Base-by-base conservation (phyloP, 345 rosid species). In the Eucalyptus tenuipes region DNA sequence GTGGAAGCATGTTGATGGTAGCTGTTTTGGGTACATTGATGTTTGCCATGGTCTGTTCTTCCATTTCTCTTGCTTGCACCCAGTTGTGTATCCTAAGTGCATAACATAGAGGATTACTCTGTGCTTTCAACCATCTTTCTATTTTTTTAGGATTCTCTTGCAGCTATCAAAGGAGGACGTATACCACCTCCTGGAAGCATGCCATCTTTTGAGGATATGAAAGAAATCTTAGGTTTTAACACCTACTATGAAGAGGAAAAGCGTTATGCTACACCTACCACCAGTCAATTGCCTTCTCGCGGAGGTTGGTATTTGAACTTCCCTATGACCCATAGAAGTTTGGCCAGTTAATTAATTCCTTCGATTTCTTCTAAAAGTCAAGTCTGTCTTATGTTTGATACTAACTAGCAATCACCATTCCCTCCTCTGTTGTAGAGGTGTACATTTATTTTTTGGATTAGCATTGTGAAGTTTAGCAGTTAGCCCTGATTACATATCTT, bases 141-240 rank as follows among this genome's bases (percentile, higher is more conserved):
- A 20, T 44, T 37, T 59, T 55, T 88, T 91, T 91, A 97, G 99
- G 98, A 95, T 86, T 91, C 99, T 87, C 91, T 97, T 13, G 66
- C 85, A 87, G 99, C 98, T 59, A 94, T 97, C 49, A 96, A 95
- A 90, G 95, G 99, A 89, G 99, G 99, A 42, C 95, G 98, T 53
- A 92, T 97, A 66, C 99, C 98, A 86, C 93, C 98, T 66, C 99
- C 99, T 50, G 98, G 97, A 93, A 97, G 96, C 94, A 95, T 96
- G 96, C 95, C 96, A 18, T 88, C 98, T 79, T 95, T 97, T 79
- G 93, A 94, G 86, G 99, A 96, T 91, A 94, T 97, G 37, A 91
- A 96, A 91, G 96, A 96, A 89, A 92, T 93, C 85, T 92, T 97
- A 89, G 99, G 99, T 86, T 95, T 93, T 90, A 94, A 95, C 7